phyloP scores from a whole-genome alignment of 2,329 filamentous ascomycete species.

The Colletotrichum destructivum region DNA sequence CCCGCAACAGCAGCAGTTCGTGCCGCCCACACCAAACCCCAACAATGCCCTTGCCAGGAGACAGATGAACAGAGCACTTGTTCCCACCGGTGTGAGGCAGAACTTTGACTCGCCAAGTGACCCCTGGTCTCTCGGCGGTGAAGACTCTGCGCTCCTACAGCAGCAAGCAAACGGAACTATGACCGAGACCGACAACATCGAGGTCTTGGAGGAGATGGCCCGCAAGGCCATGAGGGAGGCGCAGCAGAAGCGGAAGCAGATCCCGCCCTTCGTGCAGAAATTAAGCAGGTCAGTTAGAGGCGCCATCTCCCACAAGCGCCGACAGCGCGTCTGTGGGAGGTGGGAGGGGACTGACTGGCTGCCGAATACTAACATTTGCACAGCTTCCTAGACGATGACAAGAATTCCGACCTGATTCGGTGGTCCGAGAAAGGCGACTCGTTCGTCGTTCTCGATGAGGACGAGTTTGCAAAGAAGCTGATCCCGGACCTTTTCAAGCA shows the following conservation, averaged over 20 bases:
- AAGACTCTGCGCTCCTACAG: conserved; percentile 55
- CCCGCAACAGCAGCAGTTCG: conserved; percentile 52
- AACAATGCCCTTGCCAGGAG: conserved; percentile 66
- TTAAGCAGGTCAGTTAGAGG: conserved; percentile 84
- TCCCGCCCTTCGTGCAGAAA: conserved; percentile 98
- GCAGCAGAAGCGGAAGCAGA: conserved; percentile 92
- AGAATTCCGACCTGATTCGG: conserved; percentile 94
- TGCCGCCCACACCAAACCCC: conserved; percentile 43
- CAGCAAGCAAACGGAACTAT: conserved; percentile 44
- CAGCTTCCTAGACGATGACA: conserved; percentile 93
- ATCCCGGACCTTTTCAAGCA: conserved; percentile 99
- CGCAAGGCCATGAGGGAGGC: conserved; percentile 88
- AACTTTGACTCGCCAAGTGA: conserved; percentile 58
- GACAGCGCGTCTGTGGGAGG: background rate
- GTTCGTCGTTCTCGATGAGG: conserved; percentile 96
- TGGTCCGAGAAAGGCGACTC: conserved; percentile 98
- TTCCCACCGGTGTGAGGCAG: conserved; percentile 58
- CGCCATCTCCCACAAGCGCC: background rate
- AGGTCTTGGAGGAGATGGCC: conserved; percentile 84
- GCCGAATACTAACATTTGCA: conserved; percentile 42
- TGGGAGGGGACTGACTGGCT: background rate
- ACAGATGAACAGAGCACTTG: conserved; percentile 66
- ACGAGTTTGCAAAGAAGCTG: conserved; percentile 97
- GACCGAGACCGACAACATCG: conserved; percentile 79
- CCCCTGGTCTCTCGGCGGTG: conserved; percentile 60